phyloP scores from a whole-genome alignment of 805 yeast genomes.

The Pichia sporocuriosa region DNA sequence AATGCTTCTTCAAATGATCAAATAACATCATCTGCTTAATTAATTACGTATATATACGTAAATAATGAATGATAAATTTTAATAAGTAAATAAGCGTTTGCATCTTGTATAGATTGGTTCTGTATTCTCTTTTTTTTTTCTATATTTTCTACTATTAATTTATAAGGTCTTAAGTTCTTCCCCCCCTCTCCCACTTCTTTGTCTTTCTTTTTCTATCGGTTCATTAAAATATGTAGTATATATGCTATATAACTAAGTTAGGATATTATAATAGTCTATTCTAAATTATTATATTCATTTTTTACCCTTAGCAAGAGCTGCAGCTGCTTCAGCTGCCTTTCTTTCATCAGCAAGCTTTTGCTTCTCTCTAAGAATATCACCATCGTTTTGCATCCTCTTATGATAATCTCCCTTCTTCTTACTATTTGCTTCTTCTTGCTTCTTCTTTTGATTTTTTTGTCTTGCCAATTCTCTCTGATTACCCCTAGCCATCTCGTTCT shows the following conservation, averaged over 20 bases:
- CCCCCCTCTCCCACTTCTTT: no score
- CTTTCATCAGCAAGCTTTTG: constrained; percentile 68
- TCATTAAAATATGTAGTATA: no score
- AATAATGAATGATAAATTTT: no score
- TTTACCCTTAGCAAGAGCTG: constrained; percentile 17
- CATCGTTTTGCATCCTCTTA: constrained; percentile 82
- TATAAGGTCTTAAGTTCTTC: no score
- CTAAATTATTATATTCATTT: not conserved
- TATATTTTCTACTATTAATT: no score
- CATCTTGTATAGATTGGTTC: not conserved
- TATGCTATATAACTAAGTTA: no score
- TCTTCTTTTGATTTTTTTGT: constrained; percentile 79
- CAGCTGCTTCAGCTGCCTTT: constrained; percentile 25
- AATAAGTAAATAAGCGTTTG: not conserved
- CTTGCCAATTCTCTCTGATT: constrained; percentile 95
- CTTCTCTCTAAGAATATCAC: constrained; percentile 82
- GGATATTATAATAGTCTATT: no score
- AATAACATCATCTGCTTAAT: constrained; percentile 8
- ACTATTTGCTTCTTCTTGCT: constrained; percentile 51
- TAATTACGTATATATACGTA: not conserved
- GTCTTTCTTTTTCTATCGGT: no score
- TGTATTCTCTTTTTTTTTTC: no score
- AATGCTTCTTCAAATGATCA: constrained; percentile 5
- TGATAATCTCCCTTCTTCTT: constrained; percentile 80
- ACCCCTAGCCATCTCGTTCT: constrained; percentile 98